Evolutionary conservation across 2,329 filamentous ascomycete species (phyloP).

Genomic region (Pestalotiopsis sp.): DNA sequence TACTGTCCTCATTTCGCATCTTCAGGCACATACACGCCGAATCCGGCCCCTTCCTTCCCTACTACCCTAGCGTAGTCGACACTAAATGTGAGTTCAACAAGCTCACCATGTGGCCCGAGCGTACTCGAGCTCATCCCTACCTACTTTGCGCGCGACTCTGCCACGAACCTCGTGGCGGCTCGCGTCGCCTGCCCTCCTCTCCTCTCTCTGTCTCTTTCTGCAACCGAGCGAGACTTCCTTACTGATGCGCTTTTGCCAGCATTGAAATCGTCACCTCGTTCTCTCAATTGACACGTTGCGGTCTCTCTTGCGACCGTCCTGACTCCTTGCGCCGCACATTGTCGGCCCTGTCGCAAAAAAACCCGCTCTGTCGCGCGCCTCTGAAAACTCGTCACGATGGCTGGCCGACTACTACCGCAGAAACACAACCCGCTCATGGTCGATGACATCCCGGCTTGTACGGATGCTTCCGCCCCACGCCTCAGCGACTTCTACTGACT

Average conservation of each 20-base stretch:
- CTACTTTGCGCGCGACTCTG: conserved; percentile 14
- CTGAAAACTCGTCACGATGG: conserved; percentile 35
- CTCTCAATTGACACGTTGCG: conserved; percentile 1
- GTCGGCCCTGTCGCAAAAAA: background rate
- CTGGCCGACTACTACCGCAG: conserved; percentile 55
- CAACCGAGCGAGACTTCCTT: background rate
- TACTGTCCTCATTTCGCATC: background rate
- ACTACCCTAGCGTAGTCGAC: no score
- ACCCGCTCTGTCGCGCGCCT: background rate
- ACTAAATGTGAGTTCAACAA: conserved; percentile 2
- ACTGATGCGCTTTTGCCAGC: background rate
- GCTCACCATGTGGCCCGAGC: conserved; percentile 11
- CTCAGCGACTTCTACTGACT: conserved; percentile 20
- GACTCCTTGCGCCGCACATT: background rate
- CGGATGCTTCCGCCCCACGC: conserved; percentile 16
- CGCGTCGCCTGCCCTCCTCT: conserved; percentile 1
- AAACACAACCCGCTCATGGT: conserved; percentile 69
- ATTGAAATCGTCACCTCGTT: background rate
- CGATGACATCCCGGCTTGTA: conserved; percentile 67
- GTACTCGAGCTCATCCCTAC: conserved; percentile 9
- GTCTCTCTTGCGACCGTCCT: background rate
- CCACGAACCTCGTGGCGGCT: conserved; percentile 12
- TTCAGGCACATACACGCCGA: background rate
- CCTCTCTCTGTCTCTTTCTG: background rate
- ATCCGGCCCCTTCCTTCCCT: background rate